These are phyloP conservation scores for Elsinoe perseae DNA, from an alignment of 2,329 filamentous ascomycete species.

Conservation along the genomic window DNA sequence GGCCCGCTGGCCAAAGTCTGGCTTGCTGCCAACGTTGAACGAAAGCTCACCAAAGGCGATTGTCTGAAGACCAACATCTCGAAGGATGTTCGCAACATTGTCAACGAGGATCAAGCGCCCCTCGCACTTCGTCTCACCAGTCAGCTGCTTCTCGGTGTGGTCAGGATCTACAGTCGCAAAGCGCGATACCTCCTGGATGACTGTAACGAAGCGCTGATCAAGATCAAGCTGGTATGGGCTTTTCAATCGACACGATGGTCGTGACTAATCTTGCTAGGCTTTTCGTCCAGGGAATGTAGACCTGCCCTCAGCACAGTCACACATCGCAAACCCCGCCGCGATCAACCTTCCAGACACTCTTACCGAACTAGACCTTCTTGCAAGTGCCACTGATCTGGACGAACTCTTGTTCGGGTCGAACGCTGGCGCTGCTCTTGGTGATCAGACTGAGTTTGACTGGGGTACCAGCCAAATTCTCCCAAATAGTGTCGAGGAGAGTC, in stretches of 20 bases:
- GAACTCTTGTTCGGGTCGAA: conserved; percentile 55
- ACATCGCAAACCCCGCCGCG: conserved; percentile 73
- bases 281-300: conserved; percentile 97
- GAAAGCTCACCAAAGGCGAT: conserved; percentile 95
- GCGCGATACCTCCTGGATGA: conserved; percentile 93
- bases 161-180: conserved; percentile 95
- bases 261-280: conserved; percentile 49
- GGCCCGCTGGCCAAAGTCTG: conserved; percentile 95
- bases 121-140: conserved; percentile 91
- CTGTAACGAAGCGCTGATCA: conserved; percentile 93
- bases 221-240: conserved; percentile 85
- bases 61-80: conserved; percentile 91
- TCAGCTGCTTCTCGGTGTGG: conserved; percentile 88
- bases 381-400: conserved; percentile 68
- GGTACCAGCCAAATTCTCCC: conserved; percentile 71
- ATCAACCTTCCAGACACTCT: conserved; percentile 86
- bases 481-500: conserved; percentile 51
- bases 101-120: conserved; percentile 83
- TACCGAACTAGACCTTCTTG: conserved; percentile 85
- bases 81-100: conserved; percentile 90
- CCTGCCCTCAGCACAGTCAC: conserved; percentile 68
- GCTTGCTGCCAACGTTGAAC: conserved; percentile 95
- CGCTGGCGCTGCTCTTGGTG: conserved; percentile 22
- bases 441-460: conserved; percentile 46
- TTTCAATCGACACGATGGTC: not conserved